Evolutionary conservation across 257 asterid genomes (phyloP).

Genomic region (Cynanchum wilfordii): DNA sequence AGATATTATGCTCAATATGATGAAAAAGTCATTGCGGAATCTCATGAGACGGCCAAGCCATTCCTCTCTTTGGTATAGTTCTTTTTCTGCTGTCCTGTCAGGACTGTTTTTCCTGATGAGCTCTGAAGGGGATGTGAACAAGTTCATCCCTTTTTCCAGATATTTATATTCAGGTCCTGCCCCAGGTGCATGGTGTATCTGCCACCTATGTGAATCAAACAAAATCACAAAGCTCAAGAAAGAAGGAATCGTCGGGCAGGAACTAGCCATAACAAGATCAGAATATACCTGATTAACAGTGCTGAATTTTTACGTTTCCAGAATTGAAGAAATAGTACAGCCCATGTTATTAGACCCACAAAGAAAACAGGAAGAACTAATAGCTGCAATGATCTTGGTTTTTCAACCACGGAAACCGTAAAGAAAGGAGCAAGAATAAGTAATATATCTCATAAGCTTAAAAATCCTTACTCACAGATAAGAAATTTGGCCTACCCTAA

Average conservation of each 20-base stretch:
- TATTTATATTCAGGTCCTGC: constrained; percentile 47
- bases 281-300: constrained; percentile 17
- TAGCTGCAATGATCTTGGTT: constrained; percentile 58
- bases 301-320: constrained; percentile 96
- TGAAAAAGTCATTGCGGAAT: constrained; percentile 75
- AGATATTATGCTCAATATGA: constrained; percentile 73
- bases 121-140: constrained; percentile 42
- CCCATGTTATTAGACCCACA: constrained; percentile 76
- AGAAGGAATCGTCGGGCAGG: background rate
- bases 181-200: constrained; percentile 47
- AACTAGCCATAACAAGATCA: background rate
- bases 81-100: constrained; percentile 54
- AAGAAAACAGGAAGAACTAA: constrained; percentile 84
- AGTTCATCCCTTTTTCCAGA: constrained; percentile 34
- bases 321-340: constrained; percentile 81
- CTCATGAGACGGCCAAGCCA: constrained; percentile 86
- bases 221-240: background rate
- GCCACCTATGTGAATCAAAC: constrained; percentile 53
- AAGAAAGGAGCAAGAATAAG: constrained; percentile 6
- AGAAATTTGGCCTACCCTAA: constrained; percentile 57
- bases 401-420: constrained; percentile 14
- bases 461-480: constrained; percentile 1
- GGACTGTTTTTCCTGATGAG: constrained; percentile 46
- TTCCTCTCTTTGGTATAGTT: constrained; percentile 73
- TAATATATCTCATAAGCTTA: background rate